Conservation (phyloP, 2,329 filamentous ascomycete genomes). For the Scytalidium lignicola region DNA sequence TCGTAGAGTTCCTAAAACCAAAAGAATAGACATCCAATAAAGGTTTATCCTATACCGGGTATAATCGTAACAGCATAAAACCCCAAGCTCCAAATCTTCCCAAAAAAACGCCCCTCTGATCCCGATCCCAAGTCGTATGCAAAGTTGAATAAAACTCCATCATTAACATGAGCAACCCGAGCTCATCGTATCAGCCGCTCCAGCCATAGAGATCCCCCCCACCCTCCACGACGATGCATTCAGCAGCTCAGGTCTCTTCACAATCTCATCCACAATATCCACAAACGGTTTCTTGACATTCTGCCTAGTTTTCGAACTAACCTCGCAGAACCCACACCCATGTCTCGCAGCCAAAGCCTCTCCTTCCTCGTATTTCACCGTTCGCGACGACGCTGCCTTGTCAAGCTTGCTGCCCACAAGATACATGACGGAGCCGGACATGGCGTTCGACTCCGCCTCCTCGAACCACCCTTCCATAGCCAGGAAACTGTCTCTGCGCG, state of each 20-base stretch:
- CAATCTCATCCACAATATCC: constrained; percentile 45
- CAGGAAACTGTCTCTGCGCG: constrained; percentile 51
- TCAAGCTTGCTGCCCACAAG: constrained; percentile 50
- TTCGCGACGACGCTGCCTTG: constrained; percentile 35
- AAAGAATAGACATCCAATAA: constrained; percentile 36
- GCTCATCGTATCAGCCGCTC: constrained; percentile 7
- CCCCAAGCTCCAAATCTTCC: not conserved
- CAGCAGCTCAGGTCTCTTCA: constrained; percentile 40
- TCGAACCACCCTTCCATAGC: constrained; percentile 50
- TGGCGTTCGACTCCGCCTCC: constrained; percentile 46
- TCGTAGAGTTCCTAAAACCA: constrained; percentile 56
- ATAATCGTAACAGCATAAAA: not conserved
- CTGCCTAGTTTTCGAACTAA: constrained; percentile 48
- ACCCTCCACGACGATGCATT: constrained; percentile 13
- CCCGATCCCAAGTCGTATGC: not conserved
- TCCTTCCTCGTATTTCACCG: constrained; percentile 43
- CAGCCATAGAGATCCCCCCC: constrained; percentile 20
- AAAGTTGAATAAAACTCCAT: constrained; percentile 1
- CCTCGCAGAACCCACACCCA: constrained; percentile 46
- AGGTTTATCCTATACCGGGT: not conserved
- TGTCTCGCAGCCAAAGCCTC: constrained; percentile 39
- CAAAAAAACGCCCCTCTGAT: not conserved
- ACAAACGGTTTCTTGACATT: constrained; percentile 47
- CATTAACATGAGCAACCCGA: constrained; percentile 21
- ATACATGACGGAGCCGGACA: constrained; percentile 43